Base-by-base conservation (phyloP, 306 rosid species). In the Castanea crenata region DNA sequence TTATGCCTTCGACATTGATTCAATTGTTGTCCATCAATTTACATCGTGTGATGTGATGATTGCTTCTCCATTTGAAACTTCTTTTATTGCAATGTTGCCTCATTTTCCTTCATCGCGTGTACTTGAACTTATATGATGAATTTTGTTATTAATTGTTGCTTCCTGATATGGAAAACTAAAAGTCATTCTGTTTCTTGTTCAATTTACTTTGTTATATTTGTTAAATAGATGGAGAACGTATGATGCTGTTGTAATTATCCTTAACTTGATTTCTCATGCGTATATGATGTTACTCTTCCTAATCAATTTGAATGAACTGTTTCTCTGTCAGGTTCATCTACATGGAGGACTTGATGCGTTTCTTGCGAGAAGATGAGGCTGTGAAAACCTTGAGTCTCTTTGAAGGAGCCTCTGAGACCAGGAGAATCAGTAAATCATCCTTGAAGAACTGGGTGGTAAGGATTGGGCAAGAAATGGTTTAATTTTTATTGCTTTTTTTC, bases 361-460 rank as follows among this genome's bases (percentile, higher is more conserved):
- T 90, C 87, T 85, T 94, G 97, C 85, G 68, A 85, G 96, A 94
- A 81, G 98, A 89, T 8, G 97, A 90, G 87, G 94, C 87, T 70
- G 5, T 74, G 14, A 92, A 90, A 83, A 82, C 96, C 65, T 41
- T 92, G 79, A 83, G 76, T 80, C 98, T 92, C 77, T 90, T 94
- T 80, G 98, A 92, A 84, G 98, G 96, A 73, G 96, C 94, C 0
- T 6, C 87, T 31, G 96, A 89, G 61, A 46, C 75, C 23, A 80
- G 70, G 78, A 92, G 19, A 87, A 90, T 94, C 59, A 76, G 97
- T 85, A 94, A 92, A 88, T 77, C 92, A 13, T 77, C 91, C 56
- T 75, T 94, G 91, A 92, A 89, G 84, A 90, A 92, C 77, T 94
- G 97, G 98, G 96, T 94, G 97, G 98, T 94, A 81, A 90, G 96